Conservation (phyloP, 441 rosid genomes). For the Gossypium schwendimanii region DNA sequence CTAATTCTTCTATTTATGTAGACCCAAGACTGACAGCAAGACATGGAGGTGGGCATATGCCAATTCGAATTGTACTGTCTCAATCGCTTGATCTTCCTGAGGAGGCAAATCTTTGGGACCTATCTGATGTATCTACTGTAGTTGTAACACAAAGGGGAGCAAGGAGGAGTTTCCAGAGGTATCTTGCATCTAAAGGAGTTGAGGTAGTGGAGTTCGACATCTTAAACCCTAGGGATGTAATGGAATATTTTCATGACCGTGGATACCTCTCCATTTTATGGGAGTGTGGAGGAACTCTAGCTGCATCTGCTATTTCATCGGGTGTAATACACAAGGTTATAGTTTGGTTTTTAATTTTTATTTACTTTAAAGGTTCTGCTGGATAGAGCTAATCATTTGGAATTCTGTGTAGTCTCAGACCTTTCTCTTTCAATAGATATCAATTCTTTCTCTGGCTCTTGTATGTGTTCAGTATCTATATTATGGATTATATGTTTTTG, state of each 20-base stretch:
- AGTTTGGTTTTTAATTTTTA: background rate
- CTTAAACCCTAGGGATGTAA: conserved; percentile 79
- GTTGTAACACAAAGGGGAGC: conserved; percentile 91
- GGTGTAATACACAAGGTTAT: conserved; percentile 83
- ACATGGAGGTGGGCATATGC: conserved; percentile 80
- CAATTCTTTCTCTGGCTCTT: background rate
- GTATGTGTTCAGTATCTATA: background rate
- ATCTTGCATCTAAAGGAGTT: conserved; percentile 77
- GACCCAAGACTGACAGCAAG: conserved; percentile 85
- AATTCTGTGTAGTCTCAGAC: background rate
- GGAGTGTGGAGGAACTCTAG: conserved; percentile 92
- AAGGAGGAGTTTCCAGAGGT: conserved; percentile 70
- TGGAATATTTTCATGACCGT: conserved; percentile 86
- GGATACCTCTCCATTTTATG: conserved; percentile 83
- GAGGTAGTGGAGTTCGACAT: conserved; percentile 93
- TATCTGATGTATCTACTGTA: conserved; percentile 68
- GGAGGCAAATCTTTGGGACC: conserved; percentile 85
- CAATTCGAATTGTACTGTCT: conserved; percentile 72
- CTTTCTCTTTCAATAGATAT: background rate
- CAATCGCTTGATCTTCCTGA: conserved; percentile 79
- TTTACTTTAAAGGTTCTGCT: background rate
- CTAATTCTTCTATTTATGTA: conserved; percentile 18
- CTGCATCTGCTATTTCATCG: conserved; percentile 83
- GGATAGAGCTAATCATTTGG: background rate
- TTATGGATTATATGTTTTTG: background rate